Conservation (phyloP, 2,329 filamentous ascomycete species). For the Grosmannia huntii region DNA sequence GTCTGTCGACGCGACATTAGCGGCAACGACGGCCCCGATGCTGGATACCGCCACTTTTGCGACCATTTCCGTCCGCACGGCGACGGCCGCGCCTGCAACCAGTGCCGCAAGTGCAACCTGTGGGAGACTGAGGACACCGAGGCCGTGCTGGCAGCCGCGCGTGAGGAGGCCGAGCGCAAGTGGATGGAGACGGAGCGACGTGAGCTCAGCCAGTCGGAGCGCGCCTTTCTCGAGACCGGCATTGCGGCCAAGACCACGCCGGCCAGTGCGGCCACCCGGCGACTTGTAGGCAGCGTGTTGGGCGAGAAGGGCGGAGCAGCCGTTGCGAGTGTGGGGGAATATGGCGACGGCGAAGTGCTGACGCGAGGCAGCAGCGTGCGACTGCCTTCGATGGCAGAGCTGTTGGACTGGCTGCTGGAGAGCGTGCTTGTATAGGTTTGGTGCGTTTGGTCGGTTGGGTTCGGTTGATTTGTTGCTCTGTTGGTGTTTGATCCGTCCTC, state of each 20-base stretch:
- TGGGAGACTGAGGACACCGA: slow-evolving; percentile 67
- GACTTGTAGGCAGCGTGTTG: slow-evolving; percentile 1
- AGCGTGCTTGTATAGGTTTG: slow-evolving; percentile 24
- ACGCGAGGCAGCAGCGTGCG: slow-evolving; percentile 9
- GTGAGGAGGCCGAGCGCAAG: slow-evolving; percentile 55
- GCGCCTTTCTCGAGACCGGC: slow-evolving; percentile 43
- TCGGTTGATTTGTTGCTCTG: too few species aligned
- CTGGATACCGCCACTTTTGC: slow-evolving; percentile 90
- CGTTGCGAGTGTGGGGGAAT: slow-evolving; percentile 2
- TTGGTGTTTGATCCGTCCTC: too few species aligned
- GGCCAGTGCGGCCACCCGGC: neutral
- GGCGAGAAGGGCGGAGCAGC: neutral
- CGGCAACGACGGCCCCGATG: slow-evolving; percentile 28
- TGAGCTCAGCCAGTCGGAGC: slow-evolving; percentile 41
- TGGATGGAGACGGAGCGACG: slow-evolving; percentile 56
- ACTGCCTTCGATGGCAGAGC: slow-evolving; percentile 26
- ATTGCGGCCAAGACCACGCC: slow-evolving; percentile 18
- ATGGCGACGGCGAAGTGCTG: slow-evolving; percentile 5
- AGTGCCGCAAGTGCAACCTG: slow-evolving; percentile 72
- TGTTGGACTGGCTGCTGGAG: slow-evolving; percentile 34
- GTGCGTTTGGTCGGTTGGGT: neutral
- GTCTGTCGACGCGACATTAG: slow-evolving; percentile 71
- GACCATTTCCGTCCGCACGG: slow-evolving; percentile 82
- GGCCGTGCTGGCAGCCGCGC: slow-evolving; percentile 52
- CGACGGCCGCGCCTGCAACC: slow-evolving; percentile 55